Evolutionary conservation across 306 rosid genomes (phyloP), one percentile per base, ranked within the genome.

Genomic region (Vigna trinervia): DNA sequence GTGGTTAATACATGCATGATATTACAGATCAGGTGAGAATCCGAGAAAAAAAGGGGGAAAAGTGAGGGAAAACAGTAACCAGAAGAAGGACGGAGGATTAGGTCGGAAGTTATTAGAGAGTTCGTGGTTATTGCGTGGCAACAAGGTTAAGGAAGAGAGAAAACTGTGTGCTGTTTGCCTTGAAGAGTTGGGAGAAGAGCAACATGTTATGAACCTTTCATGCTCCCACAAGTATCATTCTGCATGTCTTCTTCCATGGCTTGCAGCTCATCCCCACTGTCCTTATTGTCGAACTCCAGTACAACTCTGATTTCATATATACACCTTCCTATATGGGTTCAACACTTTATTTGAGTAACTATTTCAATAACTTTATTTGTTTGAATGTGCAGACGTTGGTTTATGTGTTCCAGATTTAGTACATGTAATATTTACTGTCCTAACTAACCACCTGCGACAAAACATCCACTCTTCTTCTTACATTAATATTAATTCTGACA

Each of bases 161-260:
- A 66, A 84, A 43, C 63, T 77, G 5, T 84, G 87, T 67, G 77
- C 83, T 0, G 78, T 84, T 30, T 84, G 87, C 78, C 17, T 81
- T 32, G 85, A 84, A 73, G 80, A 61, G 67, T 72, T 77, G 0
- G 26, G 53, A 22, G 14, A 77, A 34, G 45, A 84, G 28, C n/a
- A 84, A 13, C 17, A 77, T 13, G 52, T 84, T 15, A 80, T 84
- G 82, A 80, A 73, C 15, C 87, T 84, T 9, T 41, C 80, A 5
- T 84, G 85, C 23, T 84, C 87, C 6, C 87, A 84, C 22, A 81
- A 81, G 82, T 84, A 80, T 39, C 87, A 84, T 43, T 76, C 85
- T 23, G 70, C 77, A 51, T 84, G 87, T 50, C 80, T 84, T 81
- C 77, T 80, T 1, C 87, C 83, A 0, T 84, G 87, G 87, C 87